These are phyloP conservation scores for Aspergillus fischeri DNA, from an alignment of 2,329 filamentous ascomycete genomes.

Conservation along the genomic window DNA sequence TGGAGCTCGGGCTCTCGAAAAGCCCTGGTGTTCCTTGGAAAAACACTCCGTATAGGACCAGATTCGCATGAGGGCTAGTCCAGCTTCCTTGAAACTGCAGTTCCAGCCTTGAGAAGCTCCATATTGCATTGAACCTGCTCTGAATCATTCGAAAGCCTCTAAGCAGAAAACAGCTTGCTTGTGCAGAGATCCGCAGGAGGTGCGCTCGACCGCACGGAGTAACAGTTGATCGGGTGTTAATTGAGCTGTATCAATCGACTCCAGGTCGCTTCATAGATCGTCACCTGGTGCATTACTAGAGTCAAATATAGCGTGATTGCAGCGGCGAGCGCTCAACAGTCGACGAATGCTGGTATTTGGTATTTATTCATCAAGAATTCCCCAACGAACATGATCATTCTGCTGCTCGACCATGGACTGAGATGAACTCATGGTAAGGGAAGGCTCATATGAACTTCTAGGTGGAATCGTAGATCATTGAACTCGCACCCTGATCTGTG, in stretches of 20 bases:
- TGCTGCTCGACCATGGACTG: neutral
- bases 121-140: neutral
- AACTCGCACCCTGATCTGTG: neutral
- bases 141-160: neutral
- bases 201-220: neutral
- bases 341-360: neutral
- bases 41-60: neutral
- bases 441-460: neutral
- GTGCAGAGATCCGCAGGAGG: neutral
- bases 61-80: neutral
- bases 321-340: neutral
- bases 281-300: neutral
- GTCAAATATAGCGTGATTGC: neutral
- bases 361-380: neutral
- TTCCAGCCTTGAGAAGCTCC: neutral
- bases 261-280: neutral
- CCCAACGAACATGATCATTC: neutral
- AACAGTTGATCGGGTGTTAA: neutral
- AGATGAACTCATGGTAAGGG: neutral
- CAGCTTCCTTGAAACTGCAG: neutral
- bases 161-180: neutral
- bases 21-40: neutral
- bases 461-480: neutral
- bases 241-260: neutral
- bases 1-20: too few species aligned